phyloP scores from a whole-genome alignment of 371 early-diverging fungal genomes.

The Chytridiales sp. region DNA sequence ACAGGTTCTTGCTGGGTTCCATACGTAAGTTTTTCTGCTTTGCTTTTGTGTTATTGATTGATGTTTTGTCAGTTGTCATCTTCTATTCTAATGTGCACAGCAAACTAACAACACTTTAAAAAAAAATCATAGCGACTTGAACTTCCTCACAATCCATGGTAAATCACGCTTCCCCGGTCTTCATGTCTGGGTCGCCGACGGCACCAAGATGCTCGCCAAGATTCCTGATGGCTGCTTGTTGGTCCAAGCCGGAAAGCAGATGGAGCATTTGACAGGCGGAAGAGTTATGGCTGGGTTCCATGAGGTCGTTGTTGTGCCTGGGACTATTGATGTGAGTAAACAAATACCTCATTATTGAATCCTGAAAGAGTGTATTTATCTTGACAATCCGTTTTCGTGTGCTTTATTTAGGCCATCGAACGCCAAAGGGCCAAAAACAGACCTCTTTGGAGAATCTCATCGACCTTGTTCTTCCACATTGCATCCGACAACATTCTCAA shows the following conservation, averaged over 20 bases:
- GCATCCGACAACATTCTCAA: slow-evolving; percentile 58
- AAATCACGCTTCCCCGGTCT: slow-evolving; percentile 72
- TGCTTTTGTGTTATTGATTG: neutral
- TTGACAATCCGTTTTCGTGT: too few relatives aligned
- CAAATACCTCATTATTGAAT: neutral
- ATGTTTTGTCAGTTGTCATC: neutral
- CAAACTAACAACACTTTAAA: neutral
- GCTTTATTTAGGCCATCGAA: slow-evolving; percentile 47
- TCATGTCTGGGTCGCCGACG: slow-evolving; percentile 66
- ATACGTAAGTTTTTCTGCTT: slow-evolving; percentile 26
- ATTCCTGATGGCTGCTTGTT: slow-evolving; percentile 67
- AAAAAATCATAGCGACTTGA: slow-evolving; percentile 59
- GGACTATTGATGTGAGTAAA: slow-evolving; percentile 42
- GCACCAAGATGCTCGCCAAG: slow-evolving; percentile 57
- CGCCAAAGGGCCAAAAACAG: slow-evolving; percentile 42
- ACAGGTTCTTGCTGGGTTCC: slow-evolving; percentile 63
- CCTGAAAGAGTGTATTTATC: neutral
- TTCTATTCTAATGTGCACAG: neutral
- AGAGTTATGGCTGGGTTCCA: slow-evolving; percentile 67
- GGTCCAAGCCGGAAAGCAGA: slow-evolving; percentile 71
- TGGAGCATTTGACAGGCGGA: slow-evolving; percentile 70
- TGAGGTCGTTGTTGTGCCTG: slow-evolving; percentile 64
- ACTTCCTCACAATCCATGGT: slow-evolving; percentile 72
- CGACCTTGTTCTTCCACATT: slow-evolving; percentile 69
- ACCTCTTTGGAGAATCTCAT: slow-evolving; percentile 68